These are phyloP conservation scores for Stellera chamaejasme DNA, from an alignment of 345 rosid species.

Conservation along the genomic window DNA sequence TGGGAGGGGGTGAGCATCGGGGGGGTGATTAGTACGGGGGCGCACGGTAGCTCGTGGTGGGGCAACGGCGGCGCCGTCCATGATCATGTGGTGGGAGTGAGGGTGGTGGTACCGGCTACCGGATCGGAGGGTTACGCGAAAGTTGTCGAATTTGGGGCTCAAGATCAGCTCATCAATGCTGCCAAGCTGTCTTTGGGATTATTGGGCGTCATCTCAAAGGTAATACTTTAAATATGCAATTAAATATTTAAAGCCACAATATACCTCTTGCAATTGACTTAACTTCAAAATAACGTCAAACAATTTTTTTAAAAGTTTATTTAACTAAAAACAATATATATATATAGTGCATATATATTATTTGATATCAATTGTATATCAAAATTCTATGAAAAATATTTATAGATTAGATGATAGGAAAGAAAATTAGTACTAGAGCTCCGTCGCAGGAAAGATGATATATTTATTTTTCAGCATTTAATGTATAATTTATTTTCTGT, in stretches of 20 bases:
- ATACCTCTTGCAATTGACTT: no score
- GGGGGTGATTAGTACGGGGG: slow-evolving; percentile 77
- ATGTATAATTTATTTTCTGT: no score
- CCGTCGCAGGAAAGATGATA: no score
- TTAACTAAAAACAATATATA: no score
- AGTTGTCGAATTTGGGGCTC: slow-evolving; percentile 35
- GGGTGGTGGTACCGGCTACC: slow-evolving; percentile 49
- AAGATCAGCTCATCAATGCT: slow-evolving; percentile 57
- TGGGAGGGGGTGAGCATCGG: slow-evolving; percentile 94
- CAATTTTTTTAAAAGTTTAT: no score
- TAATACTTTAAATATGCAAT: slow-evolving; percentile 8
- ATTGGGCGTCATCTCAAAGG: slow-evolving; percentile 88
- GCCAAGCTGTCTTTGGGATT: slow-evolving; percentile 68
- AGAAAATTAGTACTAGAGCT: no score
- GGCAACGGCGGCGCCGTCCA: slow-evolving; percentile 92
- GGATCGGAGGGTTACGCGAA: slow-evolving; percentile 60
- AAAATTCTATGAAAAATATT: no score
- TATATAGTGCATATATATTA: no score
- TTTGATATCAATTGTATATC: no score
- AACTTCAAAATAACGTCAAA: no score
- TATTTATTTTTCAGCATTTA: no score
- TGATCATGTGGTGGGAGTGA: slow-evolving; percentile 70
- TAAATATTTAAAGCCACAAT: not conserved
- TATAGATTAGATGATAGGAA: no score
- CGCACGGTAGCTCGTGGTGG: slow-evolving; percentile 98